These are phyloP conservation scores for Populus hybrid DNA, from an alignment of 441 rosid genomes.

Conservation along the genomic window DNA sequence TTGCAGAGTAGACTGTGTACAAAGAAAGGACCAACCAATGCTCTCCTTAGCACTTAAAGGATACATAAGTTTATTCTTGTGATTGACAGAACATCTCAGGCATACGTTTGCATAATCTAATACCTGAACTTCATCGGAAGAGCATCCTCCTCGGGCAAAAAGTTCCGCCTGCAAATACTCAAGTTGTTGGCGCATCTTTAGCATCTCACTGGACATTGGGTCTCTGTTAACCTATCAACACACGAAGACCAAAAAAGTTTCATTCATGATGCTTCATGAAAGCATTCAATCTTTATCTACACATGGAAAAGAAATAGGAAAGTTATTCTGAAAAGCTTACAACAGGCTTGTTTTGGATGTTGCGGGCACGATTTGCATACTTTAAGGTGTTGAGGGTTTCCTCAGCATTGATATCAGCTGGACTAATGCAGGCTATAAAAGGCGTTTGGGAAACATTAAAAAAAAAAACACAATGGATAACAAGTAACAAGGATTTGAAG, in stretches of 20 bases:
- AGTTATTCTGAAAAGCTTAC: conserved; percentile 49
- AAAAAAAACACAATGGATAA: neutral
- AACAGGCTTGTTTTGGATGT: conserved; percentile 93
- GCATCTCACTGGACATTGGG: conserved; percentile 92
- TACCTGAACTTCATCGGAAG: conserved; percentile 88
- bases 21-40: neutral
- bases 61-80: neutral
- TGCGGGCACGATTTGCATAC: conserved; percentile 99
- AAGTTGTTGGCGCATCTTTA: conserved; percentile 94
- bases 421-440: conserved; percentile 91
- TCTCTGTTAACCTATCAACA: conserved; percentile 78
- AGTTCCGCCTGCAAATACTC: conserved; percentile 97
- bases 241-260: conserved; percentile 5
- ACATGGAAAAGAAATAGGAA: neutral
- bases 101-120: conserved; percentile 13
- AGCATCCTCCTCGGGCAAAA: conserved; percentile 77
- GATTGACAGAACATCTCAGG: conserved; percentile 5
- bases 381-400: conserved; percentile 96
- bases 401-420: conserved; percentile 98
- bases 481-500: neutral
- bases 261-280: conserved; percentile 5
- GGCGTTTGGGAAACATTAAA: neutral
- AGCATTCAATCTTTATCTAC: conserved; percentile 6
- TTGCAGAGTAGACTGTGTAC: neutral
- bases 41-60: neutral